A percentile compares a stretch with the other conserved stretches of the same genome.
Conservation (phyloP, 176 grass and related monocot genomes). For the Avena sativa region DNA sequence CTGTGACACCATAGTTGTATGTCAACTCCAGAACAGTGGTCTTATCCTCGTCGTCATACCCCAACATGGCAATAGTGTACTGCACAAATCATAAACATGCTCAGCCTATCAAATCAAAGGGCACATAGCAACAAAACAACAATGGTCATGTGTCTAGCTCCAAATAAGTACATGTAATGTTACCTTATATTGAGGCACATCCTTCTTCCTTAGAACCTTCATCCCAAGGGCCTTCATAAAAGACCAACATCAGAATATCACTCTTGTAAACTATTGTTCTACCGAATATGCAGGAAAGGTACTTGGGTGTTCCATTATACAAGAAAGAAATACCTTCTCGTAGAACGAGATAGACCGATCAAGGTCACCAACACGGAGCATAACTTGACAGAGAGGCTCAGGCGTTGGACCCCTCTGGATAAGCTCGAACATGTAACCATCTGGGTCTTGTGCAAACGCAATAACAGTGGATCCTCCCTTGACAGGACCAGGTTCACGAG, state of each 20-base stretch:
- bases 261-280: neutral
- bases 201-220: slow-evolving; percentile 90
- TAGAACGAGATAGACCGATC: slow-evolving; percentile 92
- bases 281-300: slow-evolving; percentile 21
- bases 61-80: slow-evolving; percentile 94
- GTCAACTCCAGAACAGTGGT: slow-evolving; percentile 89
- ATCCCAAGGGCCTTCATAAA: slow-evolving; percentile 80
- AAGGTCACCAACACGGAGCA: slow-evolving; percentile 97
- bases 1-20: slow-evolving; percentile 91
- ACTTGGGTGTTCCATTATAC: neutral
- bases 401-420: slow-evolving; percentile 87
- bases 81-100: slow-evolving; percentile 39
- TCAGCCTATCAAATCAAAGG: slow-evolving; percentile 37
- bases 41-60: slow-evolving; percentile 81
- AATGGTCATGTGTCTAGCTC: neutral
- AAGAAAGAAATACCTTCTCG: slow-evolving; percentile 40
- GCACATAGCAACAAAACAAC: slow-evolving; percentile 15
- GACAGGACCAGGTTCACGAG: slow-evolving; percentile 95
- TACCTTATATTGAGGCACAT: slow-evolving; percentile 93
- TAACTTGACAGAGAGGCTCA: slow-evolving; percentile 97
- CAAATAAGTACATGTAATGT: neutral
- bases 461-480: slow-evolving; percentile 95
- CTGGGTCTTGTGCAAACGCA: slow-evolving; percentile 89
- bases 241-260: slow-evolving; percentile 25
- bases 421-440: slow-evolving; percentile 91